Evolutionary conservation across 148 eudicot genomes (phyloP), one percentile per base, ranked within the genome.

Genomic region (Polygonum maritimum): DNA sequence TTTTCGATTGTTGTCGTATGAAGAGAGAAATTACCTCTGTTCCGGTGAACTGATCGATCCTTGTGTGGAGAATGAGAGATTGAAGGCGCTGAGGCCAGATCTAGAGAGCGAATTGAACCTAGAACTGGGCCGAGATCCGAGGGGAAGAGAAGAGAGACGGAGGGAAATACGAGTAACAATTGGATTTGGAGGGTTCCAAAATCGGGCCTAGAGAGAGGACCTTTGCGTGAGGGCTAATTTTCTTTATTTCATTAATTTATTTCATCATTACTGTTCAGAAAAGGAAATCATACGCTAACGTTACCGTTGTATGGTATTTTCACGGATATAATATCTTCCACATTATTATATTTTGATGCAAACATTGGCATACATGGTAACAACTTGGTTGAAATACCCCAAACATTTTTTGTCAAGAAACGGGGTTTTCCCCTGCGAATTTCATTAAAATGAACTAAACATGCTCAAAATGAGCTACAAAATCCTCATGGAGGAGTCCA

Each of bases 181-280:
- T 13, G 48, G 12, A 21, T 39, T 39, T 12, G 48, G 12, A 11
- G 49, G 49, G 26, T 71, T 40, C 49, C 74, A 71, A 71, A 44
- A 14, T 40, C 41, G 38, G 72, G 40, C 33, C n/a, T 33, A 67
- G 41, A 10, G 7, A 9, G 74, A 38, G 74, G 48, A 39, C 74
- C 73, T 71, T 71, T 71, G 74, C 74, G 74, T 71, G 48, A 70
- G 74, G 39, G 74, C 74, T 71, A 71, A 71, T 71, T 62, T 11
- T 31, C 2, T 62, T 62, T 10, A 31, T 62, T 33, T 62, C 39
- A 62, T n/a, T 2, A 31, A 62, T 33, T 62, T 26, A 31, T 31
- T 62, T 11, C 69, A 62, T 14, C 69, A 31, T 62, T 60, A 60
- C 38, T 60, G 38, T 60, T 60, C 65, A 22, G 65, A 57, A 57